Percentiles rank a stretch among this genome's conserved stretches.
These are phyloP conservation scores for Xylaria telfairii DNA, from an alignment of 495 filamentous ascomycete species.

Conservation along the genomic window DNA sequence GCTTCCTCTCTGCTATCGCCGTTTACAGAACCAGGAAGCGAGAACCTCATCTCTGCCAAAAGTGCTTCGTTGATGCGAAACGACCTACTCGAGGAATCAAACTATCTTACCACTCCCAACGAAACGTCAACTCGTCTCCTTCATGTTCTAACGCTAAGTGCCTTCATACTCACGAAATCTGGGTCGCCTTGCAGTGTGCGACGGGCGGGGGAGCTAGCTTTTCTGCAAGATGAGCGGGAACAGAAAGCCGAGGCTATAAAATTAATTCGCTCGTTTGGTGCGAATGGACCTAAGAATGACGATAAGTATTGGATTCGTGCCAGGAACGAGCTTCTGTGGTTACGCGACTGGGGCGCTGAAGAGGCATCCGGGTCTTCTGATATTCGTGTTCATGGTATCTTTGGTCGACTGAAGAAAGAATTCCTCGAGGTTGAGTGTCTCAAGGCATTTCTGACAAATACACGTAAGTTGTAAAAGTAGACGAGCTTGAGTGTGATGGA, in stretches of 20 bases:
- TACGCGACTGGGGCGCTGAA: slow-evolving; percentile 76
- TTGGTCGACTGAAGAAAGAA: slow-evolving; percentile 68
- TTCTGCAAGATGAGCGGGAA: slow-evolving; percentile 65
- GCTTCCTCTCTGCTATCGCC: slow-evolving; percentile 51
- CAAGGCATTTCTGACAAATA: slow-evolving; percentile 71
- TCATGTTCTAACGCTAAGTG: slow-evolving; percentile 71
- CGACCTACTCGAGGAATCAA: slow-evolving; percentile 64
- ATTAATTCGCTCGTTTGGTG: slow-evolving; percentile 61
- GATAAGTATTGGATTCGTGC: slow-evolving; percentile 71
- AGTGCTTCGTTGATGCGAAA: slow-evolving; percentile 56
- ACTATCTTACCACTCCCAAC: slow-evolving; percentile 71
- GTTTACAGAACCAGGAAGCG: slow-evolving; percentile 40
- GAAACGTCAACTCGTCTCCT: slow-evolving; percentile 66
- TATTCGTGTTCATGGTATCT: slow-evolving; percentile 63
- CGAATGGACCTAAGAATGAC: slow-evolving; percentile 60
- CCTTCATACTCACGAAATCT: slow-evolving; percentile 65
- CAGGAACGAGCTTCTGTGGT: slow-evolving; percentile 77
- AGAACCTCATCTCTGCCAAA: slow-evolving; percentile 41
- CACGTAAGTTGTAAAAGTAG: slow-evolving; percentile 54
- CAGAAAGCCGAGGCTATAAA: slow-evolving; percentile 69
- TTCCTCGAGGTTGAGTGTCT: slow-evolving; percentile 77
- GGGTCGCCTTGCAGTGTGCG: slow-evolving; percentile 66
- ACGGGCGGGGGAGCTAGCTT: slow-evolving; percentile 62
- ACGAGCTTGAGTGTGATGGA: slow-evolving; percentile 27
- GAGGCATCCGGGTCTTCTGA: slow-evolving; percentile 34